Evolutionary conservation across 1,284 basidiomycete genomes (phyloP), one percentile per base, ranked within the genome.

Genomic region (Fomes fomentarius): DNA sequence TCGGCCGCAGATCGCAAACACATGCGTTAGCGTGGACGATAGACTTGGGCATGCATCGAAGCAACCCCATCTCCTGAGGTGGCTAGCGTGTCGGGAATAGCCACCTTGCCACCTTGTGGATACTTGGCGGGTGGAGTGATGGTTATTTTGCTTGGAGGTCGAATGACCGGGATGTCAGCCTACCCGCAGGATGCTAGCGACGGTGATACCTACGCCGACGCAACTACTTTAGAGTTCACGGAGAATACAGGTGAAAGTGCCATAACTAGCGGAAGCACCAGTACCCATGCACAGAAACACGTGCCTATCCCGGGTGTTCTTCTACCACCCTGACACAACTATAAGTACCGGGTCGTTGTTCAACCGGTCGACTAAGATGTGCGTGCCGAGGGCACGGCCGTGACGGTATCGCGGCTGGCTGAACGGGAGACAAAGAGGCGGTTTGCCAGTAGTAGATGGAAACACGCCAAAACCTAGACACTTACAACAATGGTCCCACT

Each of bases 1-100:
- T 35, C 22, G 50, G 44, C 21, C 24, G 24, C 12, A 19, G 17
- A 41, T 52, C 44, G 44, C 12, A 41, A 47, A 53, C 45, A 21
- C 4, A 6, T 34, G 39, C 14, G 19, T 8, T 48, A n/a, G n/a
- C 39, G 39, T 39, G 25, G 25, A 28, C 30, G 41, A 28, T 21
- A 41, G n/a, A 42, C 26, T 24, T 42, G 25, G 26, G 15, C 11
- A 10, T n/a, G 15, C 41, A 42, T 14, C 12, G 41, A 42, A n/a
- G n/a, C n/a, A 17, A 42, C 14, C 30, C 25, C 25, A 30, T 28
- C 41, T 40, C 9, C 38, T 40, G 19, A 17, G 6, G 14, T 17
- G 34, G 5, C 15, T 11, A 22, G 30, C 19, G 37, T 47, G 43
- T 1, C 31, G 7, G 19, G 43, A 30, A 38, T 22, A 49, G 26